Conservation (phyloP, 495 filamentous ascomycete genomes). For the Cercophora sp. region DNA sequence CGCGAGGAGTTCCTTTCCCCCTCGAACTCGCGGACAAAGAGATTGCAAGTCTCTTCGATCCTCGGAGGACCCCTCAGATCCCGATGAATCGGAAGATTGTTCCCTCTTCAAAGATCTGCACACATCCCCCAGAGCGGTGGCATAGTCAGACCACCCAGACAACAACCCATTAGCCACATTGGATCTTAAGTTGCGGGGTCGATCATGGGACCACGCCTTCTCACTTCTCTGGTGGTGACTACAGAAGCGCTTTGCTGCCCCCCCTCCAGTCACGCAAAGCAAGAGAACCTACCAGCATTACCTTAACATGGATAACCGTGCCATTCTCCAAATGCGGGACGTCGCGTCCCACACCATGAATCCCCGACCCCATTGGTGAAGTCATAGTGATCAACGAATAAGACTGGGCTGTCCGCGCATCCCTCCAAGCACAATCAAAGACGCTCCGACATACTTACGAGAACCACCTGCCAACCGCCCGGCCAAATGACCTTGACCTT, state of each 20-base stretch:
- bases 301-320: background rate
- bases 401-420: no score
- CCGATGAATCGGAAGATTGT: no score
- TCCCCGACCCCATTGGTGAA: background rate
- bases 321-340: no score
- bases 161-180: background rate
- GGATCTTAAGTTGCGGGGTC: background rate
- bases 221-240: background rate
- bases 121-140: no score
- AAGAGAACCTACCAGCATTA: background rate
- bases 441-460: background rate
- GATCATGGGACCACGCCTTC: constrained; percentile 2
- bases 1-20: no score
- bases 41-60: no score
- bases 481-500: background rate
- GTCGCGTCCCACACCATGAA: background rate
- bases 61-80: no score
- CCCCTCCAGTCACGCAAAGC: background rate
- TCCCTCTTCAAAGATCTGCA: no score
- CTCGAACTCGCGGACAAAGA: no score
- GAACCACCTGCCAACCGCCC: background rate
- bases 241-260: background rate
- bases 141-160: no score
- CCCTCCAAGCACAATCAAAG: background rate
- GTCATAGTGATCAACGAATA: background rate